A percentile compares a stretch with the other conserved stretches of the same genome.
Evolutionary conservation across 129 eudicot genomes (phyloP).

Genomic region (Centella asiatica): DNA sequence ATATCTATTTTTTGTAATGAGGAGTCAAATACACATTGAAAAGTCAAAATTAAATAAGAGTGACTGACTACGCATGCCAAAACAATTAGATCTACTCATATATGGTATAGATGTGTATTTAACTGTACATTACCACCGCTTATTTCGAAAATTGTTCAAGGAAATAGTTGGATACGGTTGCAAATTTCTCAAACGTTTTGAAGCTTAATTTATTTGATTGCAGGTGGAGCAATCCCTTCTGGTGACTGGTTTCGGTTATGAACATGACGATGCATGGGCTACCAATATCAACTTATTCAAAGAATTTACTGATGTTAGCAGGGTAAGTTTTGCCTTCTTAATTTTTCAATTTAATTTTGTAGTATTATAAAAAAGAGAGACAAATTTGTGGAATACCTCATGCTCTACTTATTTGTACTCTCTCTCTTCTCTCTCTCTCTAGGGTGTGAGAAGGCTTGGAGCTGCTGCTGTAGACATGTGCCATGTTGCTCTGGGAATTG

Average conservation of each 20-base stretch:
- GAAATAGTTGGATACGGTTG: neutral
- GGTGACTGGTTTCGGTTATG: constrained; percentile 98
- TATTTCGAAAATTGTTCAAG: no score
- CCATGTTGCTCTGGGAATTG: constrained; percentile 93
- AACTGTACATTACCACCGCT: no score
- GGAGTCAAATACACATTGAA: no score
- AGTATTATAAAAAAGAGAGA: neutral
- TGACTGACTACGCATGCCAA: no score
- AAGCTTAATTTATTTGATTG: constrained; percentile 8
- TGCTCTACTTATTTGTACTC: neutral
- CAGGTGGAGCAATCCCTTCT: constrained; percentile 84
- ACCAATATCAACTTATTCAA: constrained; percentile 86
- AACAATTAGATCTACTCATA: no score
- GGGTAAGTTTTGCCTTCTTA: constrained; percentile 43
- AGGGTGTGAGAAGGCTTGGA: constrained; percentile 98
- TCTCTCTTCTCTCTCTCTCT: constrained; percentile 5
- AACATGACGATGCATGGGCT: constrained; percentile 97
- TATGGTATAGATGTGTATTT: no score
- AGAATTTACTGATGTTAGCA: constrained; percentile 87
- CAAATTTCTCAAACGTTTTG: neutral
- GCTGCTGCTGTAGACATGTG: constrained; percentile 99
- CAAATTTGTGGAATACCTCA: neutral
- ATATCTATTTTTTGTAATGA: no score
- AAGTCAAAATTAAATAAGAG: no score
- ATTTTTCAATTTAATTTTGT: neutral